Evolutionary conservation across 441 rosid species (phyloP), one percentile per base, ranked within the genome.

Genomic region (Pelargonium fulgidum): DNA sequence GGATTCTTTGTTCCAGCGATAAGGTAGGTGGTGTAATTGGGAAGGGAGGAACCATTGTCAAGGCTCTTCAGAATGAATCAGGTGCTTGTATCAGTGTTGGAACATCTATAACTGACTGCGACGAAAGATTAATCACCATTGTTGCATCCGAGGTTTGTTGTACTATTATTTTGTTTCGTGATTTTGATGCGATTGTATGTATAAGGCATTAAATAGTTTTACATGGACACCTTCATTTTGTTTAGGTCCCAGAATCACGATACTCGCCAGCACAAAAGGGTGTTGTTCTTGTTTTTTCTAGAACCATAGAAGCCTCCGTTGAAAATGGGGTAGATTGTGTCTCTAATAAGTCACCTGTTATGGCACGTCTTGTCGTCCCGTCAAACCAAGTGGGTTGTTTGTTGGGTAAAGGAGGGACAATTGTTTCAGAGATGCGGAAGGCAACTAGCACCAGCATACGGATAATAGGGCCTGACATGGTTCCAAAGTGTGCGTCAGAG

Each of bases 11-110:
- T 80, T 75, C 82, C 24, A 82, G 7, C 82, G 97, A 89, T 36
- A 87, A 74, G 77, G 89, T 86, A 70, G 99, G 98, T 13, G 86
- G 92, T 47, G 82, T 94, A 62, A 94, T 94, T 70, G 98, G 99
- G 77, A 88, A 79, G 76, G 97, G 91, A 26, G 99, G 99, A 65
- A 71, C 78, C 70, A 83, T 86, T 62, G 78, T 94, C 74, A 84
- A 70, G 85, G 76, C 82, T 68, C 83, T 94, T 73, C 87, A 92
- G 76, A 89, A 72, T 65, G 97, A 94, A 78, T 82, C 94, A 4
- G 98, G 98, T 62, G 96, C 97, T 74, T 70, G 82, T 54, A 82
- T 94, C 66, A 77, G 78, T 62, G 78, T 94, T 79, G 99, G 94
- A 76, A 79, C 88, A 72, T 47, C 82, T 59, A 16, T 84, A 64